These are phyloP conservation scores for Catharanthus roseus DNA, from an alignment of 257 asterid genomes.

Conservation along the genomic window DNA sequence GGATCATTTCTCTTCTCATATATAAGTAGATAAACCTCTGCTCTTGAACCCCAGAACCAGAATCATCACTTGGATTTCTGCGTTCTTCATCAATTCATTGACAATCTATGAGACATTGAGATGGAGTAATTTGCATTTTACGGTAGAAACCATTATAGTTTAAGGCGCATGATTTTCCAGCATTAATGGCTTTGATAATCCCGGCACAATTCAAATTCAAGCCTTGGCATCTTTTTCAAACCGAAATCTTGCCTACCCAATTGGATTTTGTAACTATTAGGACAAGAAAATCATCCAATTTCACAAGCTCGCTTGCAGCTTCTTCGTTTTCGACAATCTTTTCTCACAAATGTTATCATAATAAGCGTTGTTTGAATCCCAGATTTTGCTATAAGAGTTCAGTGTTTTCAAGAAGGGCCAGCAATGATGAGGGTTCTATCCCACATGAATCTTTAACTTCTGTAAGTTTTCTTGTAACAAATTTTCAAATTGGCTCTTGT, in stretches of 20 bases:
- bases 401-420: slow-evolving; percentile 36
- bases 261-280: slow-evolving; percentile 24
- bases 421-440: slow-evolving; percentile 42
- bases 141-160: background rate
- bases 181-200: slow-evolving; percentile 37
- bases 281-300: slow-evolving; percentile 10
- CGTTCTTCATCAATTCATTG: background rate
- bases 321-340: background rate
- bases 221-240: slow-evolving; percentile 29
- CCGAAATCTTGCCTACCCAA: slow-evolving; percentile 21
- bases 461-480: slow-evolving; percentile 31
- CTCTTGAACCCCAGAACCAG: background rate
- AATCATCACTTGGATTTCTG: background rate
- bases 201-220: slow-evolving; percentile 42
- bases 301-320: background rate
- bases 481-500: slow-evolving; percentile 10
- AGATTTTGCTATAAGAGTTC: slow-evolving; percentile 19
- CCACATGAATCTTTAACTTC: slow-evolving; percentile 36
- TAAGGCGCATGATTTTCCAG: background rate
- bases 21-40: slow-evolving; percentile 6
- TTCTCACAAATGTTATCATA: slow-evolving; percentile 9
- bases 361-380: slow-evolving; percentile 20
- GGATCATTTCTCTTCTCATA: background rate
- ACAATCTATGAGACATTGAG: background rate
- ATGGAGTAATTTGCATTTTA: slow-evolving; percentile 2